Evolutionary conservation across 1,139 yeast genomes (phyloP), one percentile per base, ranked within the genome.

Genomic region (Lizanozyma gosingica): DNA sequence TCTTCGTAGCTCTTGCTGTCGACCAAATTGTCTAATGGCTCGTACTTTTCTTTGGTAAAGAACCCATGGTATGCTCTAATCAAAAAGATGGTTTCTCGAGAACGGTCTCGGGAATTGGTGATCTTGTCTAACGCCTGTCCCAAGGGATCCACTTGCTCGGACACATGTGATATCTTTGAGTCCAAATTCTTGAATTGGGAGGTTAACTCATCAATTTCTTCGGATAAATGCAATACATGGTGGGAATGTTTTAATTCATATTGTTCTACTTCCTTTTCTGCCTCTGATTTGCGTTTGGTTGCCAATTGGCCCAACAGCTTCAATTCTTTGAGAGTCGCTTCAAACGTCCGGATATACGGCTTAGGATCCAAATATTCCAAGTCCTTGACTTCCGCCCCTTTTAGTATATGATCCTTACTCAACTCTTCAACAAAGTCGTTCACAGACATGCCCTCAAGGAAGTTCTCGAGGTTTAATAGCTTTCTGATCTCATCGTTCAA

Each of bases 321-420:
- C 46, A 87, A 63, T 54, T 86, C 94, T 41, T 80, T 71, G 37
- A 88, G 65, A 1, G 94, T 87, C 2, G 92, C 79, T 59, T 90
- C 97, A 59, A 92, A 90, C 0, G 96, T 86, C 52, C 96, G 75
- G 41, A 92, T 92, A 56, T 86, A 90, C 2, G 98, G 98, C 51
- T 86, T 88, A 1, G 98, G 97, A 56, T 92, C 97, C 41, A 83
- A 59, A 55, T 74, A 74, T 40, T 74, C 76, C 35, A 73, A 57
- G 40, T 73, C 67, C 50, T 73, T 72, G 38, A 76, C 80, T 47
- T 74, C 79, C 4, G 78, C 73, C 14, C 73, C 74, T 52, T 68
- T 73, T 60, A 73, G 56, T 33, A 75, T 66, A 48, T 82, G 84
- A 52, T 82, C 88, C 51, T 80, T 79, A 46, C 94, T 79, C 49